Conservation (phyloP, 345 rosid genomes). For the Limnanthes douglasii region DNA sequence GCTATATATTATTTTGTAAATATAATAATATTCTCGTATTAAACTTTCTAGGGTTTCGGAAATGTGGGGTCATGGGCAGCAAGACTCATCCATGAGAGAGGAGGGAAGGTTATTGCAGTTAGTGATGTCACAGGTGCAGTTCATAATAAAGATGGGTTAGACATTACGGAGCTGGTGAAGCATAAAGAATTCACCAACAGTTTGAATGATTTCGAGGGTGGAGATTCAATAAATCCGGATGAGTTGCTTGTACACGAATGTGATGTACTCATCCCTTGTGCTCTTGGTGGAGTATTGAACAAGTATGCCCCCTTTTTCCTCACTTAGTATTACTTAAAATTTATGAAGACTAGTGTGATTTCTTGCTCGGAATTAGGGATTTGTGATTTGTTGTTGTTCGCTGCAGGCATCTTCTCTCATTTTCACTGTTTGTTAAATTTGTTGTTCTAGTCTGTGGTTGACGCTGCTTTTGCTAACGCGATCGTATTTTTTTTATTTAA, state of each 20-base stretch:
- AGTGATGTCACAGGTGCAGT: conserved; percentile 92
- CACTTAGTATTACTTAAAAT: neutral
- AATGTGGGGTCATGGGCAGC: conserved; percentile 98
- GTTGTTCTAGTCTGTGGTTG: neutral
- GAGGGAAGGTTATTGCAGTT: conserved; percentile 87
- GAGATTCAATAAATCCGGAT: conserved; percentile 44
- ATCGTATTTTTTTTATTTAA: neutral
- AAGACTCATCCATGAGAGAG: conserved; percentile 69
- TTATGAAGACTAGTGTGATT: neutral
- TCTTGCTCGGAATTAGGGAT: neutral
- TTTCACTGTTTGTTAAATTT: neutral
- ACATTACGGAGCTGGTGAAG: conserved; percentile 35
- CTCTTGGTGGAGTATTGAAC: conserved; percentile 92
- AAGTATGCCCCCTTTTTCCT: conserved; percentile 22
- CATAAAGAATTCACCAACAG: conserved; percentile 55
- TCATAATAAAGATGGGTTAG: conserved; percentile 68
- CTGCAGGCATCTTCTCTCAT: neutral
- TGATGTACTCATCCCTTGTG: conserved; percentile 96
- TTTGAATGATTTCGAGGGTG: conserved; percentile 55
- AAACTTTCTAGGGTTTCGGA: conserved; percentile 62
- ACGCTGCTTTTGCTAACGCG: neutral
- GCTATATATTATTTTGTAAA: neutral
- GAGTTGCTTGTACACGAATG: conserved; percentile 77
- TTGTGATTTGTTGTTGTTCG: conserved; percentile 2
- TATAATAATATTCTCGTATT: neutral